Evolutionary conservation across 2,329 filamentous ascomycete species (phyloP), one percentile per base, ranked within the genome.

Genomic region (Stagonosporopsis vannaccii): DNA sequence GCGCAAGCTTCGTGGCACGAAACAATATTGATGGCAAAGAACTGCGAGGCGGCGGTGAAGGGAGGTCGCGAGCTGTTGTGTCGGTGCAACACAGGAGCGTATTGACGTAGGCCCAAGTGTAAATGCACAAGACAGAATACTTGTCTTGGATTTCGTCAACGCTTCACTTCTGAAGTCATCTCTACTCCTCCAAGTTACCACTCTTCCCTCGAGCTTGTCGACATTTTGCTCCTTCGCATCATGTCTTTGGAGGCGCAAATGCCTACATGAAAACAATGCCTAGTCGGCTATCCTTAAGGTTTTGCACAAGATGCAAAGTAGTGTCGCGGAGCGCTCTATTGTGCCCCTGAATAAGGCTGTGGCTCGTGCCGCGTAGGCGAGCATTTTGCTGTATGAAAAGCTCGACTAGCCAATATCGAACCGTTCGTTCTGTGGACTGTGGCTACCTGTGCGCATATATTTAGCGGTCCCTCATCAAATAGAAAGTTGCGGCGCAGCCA

Each of bases 291-390:
- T 32, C 30, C 15, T 13, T 6, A 32, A 32, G n/a, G n/a, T 6
- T 32, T 32, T n/a, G 13, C 30, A n/a, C 13, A 32, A n/a, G 15
- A n/a, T 15, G 15, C 13, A n/a, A n/a, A 32, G 13, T 4, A 32
- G 12, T 32, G 13, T 32, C 13, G 4, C 13, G 7, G 30, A n/a
- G 13, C 30, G 30, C 30, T 32, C 30, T 32, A 43, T 20, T 22
- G 26, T 25, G 36, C 26, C 47, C 41, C 35, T 47, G 36, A 47
- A 11, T 37, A 25, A 28, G 42, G 25, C 42, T 43, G 42, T 47
- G 42, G 47, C 42, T 56, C 37, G 53, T 47, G 53, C 47, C 53
- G 48, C 48, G 17, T 51, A 56, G 47, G 53, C 47, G 47, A 56
- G 51, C 51, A 49, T 20, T 33, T 40, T 40, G 43, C 32, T 44